Percentiles rank a stretch among this genome's conserved stretches.
Conservation (phyloP, 1,284 basidiomycete genomes). For the Ganoderma multipileum region DNA sequence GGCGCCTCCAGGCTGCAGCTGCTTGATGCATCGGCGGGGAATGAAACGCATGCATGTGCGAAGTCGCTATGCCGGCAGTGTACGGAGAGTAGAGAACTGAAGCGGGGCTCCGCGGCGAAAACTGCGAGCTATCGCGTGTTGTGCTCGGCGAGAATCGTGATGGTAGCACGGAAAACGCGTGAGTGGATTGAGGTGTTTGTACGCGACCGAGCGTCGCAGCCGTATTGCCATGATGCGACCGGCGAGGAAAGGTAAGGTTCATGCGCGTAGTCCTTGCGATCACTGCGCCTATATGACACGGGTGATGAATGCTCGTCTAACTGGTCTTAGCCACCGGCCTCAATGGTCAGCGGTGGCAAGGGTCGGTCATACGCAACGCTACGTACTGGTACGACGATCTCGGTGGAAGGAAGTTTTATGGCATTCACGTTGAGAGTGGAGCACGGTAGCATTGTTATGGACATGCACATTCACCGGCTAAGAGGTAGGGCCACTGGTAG, state of each 20-base stretch:
- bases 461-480: neutral
- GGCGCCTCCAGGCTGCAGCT: constrained; percentile 16
- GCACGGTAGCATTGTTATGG: neutral
- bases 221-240: constrained; percentile 4
- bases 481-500: constrained; percentile 1
- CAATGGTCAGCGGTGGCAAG: neutral
- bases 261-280: constrained; percentile 8
- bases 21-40: constrained; percentile 27
- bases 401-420: constrained; percentile 1
- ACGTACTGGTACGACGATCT: constrained; percentile 2
- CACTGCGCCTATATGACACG: constrained; percentile 14
- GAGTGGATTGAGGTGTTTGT: neutral
- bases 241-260: constrained; percentile 7
- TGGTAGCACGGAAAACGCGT: neutral
- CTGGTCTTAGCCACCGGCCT: neutral
- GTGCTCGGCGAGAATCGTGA: constrained; percentile 1
- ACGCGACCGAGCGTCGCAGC: constrained; percentile 1
- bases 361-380: neutral
- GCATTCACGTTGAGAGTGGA: neutral
- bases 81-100: constrained; percentile 4
- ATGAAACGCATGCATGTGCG: constrained; percentile 20
- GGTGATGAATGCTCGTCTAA: neutral
- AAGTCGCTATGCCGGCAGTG: constrained; percentile 22
- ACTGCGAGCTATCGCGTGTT: neutral
- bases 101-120: constrained; percentile 4